These are phyloP conservation scores for Penicillium sclerotigenum DNA, from an alignment of 2,329 filamentous ascomycete genomes.

Conservation along the genomic window DNA sequence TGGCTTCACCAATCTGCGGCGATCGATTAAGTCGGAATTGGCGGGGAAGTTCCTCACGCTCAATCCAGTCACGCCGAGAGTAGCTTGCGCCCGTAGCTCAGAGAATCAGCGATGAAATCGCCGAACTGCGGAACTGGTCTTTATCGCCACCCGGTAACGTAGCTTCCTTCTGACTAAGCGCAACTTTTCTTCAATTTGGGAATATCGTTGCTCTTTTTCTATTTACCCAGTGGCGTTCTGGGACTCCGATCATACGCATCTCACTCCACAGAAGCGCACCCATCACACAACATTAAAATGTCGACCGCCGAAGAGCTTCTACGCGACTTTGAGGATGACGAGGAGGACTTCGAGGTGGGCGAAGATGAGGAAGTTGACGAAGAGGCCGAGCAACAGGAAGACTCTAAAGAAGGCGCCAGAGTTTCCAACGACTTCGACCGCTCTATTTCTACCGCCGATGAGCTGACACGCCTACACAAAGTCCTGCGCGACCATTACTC, in stretches of 20 bases:
- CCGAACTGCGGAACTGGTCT: conserved; percentile 17
- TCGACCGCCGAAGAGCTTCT: conserved; percentile 91
- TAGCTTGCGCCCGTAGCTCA: conserved; percentile 1
- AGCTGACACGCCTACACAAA: conserved; percentile 91
- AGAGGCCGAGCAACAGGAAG: conserved; percentile 56
- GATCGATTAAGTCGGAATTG: background rate
- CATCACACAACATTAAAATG: conserved; percentile 53
- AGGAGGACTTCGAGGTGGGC: conserved; percentile 65
- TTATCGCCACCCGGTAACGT: conserved; percentile 21
- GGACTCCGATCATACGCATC: background rate
- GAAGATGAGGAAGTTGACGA: conserved; percentile 64
- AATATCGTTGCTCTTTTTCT: background rate
- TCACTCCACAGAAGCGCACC: background rate
- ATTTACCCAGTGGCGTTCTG: conserved; percentile 1
- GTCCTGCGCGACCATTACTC: conserved; percentile 96
- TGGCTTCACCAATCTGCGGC: background rate
- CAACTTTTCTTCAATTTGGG: conserved; percentile 7
- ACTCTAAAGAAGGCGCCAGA: conserved; percentile 60
- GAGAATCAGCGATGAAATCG: conserved; percentile 15
- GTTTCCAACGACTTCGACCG: conserved; percentile 79
- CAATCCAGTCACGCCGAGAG: conserved; percentile 1
- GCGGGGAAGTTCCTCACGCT: background rate
- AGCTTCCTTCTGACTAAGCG: conserved; percentile 22
- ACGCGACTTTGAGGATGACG: conserved; percentile 79
- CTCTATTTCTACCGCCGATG: conserved; percentile 88